Conservation (phyloP, 495 filamentous ascomycete genomes). For the Aspergillus nidulans region DNA sequence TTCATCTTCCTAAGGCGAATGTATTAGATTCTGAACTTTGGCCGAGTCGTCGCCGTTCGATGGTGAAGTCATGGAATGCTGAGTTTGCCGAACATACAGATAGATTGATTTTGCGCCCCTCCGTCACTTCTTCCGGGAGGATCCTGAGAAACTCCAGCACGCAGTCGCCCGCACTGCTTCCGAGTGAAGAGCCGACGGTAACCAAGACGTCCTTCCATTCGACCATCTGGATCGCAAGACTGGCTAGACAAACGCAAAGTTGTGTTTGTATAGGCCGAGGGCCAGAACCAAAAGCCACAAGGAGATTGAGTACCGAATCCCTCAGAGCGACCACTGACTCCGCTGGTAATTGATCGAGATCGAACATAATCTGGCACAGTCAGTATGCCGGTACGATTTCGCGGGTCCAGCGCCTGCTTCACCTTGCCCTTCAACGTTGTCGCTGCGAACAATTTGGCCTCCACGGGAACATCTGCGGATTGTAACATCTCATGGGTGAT, state of each 20-base stretch:
- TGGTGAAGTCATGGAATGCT: constrained; percentile 18
- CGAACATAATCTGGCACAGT: constrained; percentile 66
- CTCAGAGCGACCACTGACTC: constrained; percentile 70
- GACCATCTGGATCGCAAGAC: constrained; percentile 91
- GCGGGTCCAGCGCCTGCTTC: constrained; percentile 23
- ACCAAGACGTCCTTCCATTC: constrained; percentile 92
- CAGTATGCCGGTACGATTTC: constrained; percentile 21
- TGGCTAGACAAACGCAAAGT: constrained; percentile 89
- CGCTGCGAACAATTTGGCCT: constrained; percentile 91
- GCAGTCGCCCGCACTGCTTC: constrained; percentile 71
- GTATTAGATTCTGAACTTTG: constrained; percentile 42
- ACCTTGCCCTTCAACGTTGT: constrained; percentile 98
- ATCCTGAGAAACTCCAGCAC: constrained; percentile 94
- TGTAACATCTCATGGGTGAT: constrained; percentile 81
- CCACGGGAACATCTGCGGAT: constrained; percentile 62
- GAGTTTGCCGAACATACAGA: constrained; percentile 75
- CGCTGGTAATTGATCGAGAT: constrained; percentile 78
- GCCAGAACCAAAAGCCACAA: constrained; percentile 72
- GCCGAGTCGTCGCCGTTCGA: constrained; percentile 20
- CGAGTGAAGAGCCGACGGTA: constrained; percentile 72
- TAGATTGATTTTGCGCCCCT: constrained; percentile 97
- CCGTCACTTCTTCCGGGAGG: constrained; percentile 96
- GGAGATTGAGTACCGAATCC: constrained; percentile 72
- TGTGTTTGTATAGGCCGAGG: constrained; percentile 91
- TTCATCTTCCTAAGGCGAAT: constrained; percentile 78